Conservation (phyloP, 148 eudicot species). For the Euryodendron excelsum region DNA sequence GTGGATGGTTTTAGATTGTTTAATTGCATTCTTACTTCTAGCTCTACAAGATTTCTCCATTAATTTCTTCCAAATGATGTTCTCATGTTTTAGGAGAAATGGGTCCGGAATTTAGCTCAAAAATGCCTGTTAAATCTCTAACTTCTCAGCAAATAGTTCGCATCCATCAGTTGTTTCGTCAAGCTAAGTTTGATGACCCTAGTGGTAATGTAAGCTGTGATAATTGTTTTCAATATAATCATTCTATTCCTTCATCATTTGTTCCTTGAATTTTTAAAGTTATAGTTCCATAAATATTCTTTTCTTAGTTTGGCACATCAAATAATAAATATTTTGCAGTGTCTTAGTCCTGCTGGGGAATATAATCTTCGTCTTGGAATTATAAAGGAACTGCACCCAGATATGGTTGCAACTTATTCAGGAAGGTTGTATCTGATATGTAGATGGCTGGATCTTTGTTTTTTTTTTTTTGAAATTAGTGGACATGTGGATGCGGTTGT, state of each 20-base stretch:
- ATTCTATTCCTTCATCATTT: neutral
- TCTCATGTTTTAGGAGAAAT: slow-evolving; percentile 70
- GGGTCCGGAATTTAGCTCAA: slow-evolving; percentile 90
- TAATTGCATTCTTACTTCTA: neutral
- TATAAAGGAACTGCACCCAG: slow-evolving; percentile 98
- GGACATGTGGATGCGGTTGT: neutral
- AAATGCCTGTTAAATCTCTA: slow-evolving; percentile 81
- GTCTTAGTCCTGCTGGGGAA: slow-evolving; percentile 99
- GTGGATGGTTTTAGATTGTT: neutral
- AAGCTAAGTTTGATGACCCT: slow-evolving; percentile 97
- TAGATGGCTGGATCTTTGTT: slow-evolving; percentile 1
- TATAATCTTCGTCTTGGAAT: slow-evolving; percentile 98
- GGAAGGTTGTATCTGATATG: slow-evolving; percentile 69
- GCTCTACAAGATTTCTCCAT: neutral
- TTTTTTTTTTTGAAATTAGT: neutral
- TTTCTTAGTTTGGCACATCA: slow-evolving; percentile 11
- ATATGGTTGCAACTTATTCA: slow-evolving; percentile 98
- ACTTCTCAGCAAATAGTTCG: slow-evolving; percentile 94
- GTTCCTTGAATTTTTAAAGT: neutral
- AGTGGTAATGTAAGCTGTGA: slow-evolving; percentile 85
- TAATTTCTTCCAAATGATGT: slow-evolving; percentile 12
- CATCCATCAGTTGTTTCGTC: slow-evolving; percentile 98
- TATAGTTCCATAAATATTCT: neutral
- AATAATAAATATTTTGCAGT: slow-evolving; percentile 45
- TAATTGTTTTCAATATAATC: neutral